Evolutionary conservation across 2,329 filamentous ascomycete species (phyloP).

Genomic region (Rosellinia necatrix): DNA sequence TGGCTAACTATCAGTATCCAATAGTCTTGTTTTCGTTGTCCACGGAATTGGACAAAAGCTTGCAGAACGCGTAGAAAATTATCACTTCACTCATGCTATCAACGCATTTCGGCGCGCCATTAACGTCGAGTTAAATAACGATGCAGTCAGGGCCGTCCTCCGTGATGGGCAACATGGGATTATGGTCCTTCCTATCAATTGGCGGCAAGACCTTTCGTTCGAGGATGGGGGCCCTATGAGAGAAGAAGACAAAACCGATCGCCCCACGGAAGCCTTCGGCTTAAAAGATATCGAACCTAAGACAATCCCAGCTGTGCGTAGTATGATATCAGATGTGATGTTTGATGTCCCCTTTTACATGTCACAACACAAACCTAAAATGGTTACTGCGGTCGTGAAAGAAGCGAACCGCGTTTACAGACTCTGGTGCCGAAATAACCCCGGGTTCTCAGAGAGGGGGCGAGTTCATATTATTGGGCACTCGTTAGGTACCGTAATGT

Average conservation of each 20-base stretch:
- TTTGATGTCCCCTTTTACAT: constrained; percentile 98
- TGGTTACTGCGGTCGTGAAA: constrained; percentile 84
- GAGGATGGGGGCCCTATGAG: constrained; percentile 73
- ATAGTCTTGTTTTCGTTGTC: constrained; percentile 75
- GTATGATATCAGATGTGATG: constrained; percentile 96
- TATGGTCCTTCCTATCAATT: constrained; percentile 94
- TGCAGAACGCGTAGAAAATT: constrained; percentile 92
- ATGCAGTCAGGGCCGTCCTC: constrained; percentile 74
- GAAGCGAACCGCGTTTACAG: constrained; percentile 97
- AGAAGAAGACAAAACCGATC: constrained; percentile 56
- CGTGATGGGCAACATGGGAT: constrained; percentile 81
- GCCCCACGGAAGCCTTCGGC: constrained; percentile 61
- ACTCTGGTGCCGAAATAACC: constrained; percentile 93
- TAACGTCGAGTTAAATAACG: constrained; percentile 79
- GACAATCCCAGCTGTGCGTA: constrained; percentile 89
- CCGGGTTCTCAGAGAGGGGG: constrained; percentile 78
- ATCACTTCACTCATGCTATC: constrained; percentile 95
- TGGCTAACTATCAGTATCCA: constrained; percentile 1
- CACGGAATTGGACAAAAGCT: constrained; percentile 98
- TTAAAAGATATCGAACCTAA: constrained; percentile 91
- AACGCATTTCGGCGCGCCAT: constrained; percentile 86
- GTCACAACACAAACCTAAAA: constrained; percentile 92
- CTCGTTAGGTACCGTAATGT: constrained; percentile 93
- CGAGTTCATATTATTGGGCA: constrained; percentile 92
- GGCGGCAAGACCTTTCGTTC: constrained; percentile 86